Evolutionary conservation across 805 yeast species (phyloP).

Genomic region (Lachancea mirantina): DNA sequence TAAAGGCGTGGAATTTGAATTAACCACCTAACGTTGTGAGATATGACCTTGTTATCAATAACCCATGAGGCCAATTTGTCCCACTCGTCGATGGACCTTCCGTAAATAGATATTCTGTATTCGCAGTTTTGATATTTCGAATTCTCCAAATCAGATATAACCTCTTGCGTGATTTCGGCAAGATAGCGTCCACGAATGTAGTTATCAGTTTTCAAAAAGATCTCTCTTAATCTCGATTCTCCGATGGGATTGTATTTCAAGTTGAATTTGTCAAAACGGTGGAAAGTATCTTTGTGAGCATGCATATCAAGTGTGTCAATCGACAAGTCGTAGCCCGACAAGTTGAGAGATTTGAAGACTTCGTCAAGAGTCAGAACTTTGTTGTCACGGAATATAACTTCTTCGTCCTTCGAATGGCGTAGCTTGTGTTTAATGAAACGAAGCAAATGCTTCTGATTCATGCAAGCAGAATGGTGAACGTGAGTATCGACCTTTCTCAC

Average conservation of each 20-base stretch:
- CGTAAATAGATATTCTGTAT: constrained; percentile 90
- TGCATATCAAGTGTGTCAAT: constrained; percentile 99
- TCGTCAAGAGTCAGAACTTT: constrained; percentile 76
- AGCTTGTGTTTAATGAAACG: constrained; percentile 93
- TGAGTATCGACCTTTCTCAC: constrained; percentile 59
- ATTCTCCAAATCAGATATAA: constrained; percentile 86
- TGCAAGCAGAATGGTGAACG: constrained; percentile 98
- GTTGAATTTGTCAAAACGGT: constrained; percentile 94
- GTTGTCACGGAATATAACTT: constrained; percentile 91
- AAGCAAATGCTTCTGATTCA: constrained; percentile 95
- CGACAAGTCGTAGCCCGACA: constrained; percentile 90
- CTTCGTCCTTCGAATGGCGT: constrained; percentile 78
- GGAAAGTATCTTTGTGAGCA: constrained; percentile 97
- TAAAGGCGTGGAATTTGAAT: constrained; percentile 92
- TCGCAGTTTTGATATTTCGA: constrained; percentile 97
- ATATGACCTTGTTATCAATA: constrained; percentile 80
- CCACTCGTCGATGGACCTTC: constrained; percentile 88
- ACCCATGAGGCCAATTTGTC: constrained; percentile 93
- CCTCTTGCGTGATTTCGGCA: constrained; percentile 92
- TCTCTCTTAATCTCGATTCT: constrained; percentile 93
- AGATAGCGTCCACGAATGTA: constrained; percentile 80
- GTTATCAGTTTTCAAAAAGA: constrained; percentile 91
- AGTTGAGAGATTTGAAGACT: constrained; percentile 83
- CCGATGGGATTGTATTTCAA: constrained; percentile 97
- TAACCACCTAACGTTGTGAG: constrained; percentile 95